Conservation (phyloP, 2,329 filamentous ascomycete species). For the Stagonosporopsis vannaccii region DNA sequence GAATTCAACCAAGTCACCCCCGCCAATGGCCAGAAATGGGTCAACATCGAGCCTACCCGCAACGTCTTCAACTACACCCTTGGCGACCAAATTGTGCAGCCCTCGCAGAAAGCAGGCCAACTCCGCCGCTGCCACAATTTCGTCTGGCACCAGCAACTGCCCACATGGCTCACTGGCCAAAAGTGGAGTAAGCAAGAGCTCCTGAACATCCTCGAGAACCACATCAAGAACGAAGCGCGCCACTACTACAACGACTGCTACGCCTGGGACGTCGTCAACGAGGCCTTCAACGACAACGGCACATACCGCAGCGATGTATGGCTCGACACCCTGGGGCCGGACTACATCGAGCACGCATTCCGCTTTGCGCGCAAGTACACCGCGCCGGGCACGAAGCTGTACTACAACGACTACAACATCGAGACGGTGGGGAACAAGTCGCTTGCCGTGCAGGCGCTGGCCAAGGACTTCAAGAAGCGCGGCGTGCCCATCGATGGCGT, state of each 20-base stretch:
- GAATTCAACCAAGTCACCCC: slow-evolving; percentile 73
- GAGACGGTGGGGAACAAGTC: slow-evolving; percentile 62
- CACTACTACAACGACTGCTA: slow-evolving; percentile 68
- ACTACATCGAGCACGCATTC: slow-evolving; percentile 67
- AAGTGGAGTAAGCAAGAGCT: slow-evolving; percentile 68
- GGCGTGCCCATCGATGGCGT: slow-evolving; percentile 65
- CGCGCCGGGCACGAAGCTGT: slow-evolving; percentile 65
- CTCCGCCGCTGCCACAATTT: slow-evolving; percentile 69
- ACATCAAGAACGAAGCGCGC: slow-evolving; percentile 65
- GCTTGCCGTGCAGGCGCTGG: slow-evolving; percentile 39
- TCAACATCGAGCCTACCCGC: slow-evolving; percentile 65
- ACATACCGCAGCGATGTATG: slow-evolving; percentile 63
- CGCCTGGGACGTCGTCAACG: slow-evolving; percentile 72
- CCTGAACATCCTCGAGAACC: slow-evolving; percentile 63
- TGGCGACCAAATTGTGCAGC: slow-evolving; percentile 59
- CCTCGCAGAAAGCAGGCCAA: slow-evolving; percentile 52
- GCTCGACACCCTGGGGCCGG: slow-evolving; percentile 62
- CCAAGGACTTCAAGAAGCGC: slow-evolving; percentile 47
- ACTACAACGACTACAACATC: slow-evolving; percentile 71
- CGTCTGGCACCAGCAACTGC: slow-evolving; percentile 63
- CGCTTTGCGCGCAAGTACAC: slow-evolving; percentile 60
- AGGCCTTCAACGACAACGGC: slow-evolving; percentile 66
- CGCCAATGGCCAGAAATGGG: slow-evolving; percentile 71
- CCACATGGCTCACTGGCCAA: slow-evolving; percentile 59
- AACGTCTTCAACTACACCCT: slow-evolving; percentile 65